Evolutionary conservation across 2,329 filamentous ascomycete species (phyloP).

Genomic region (Phoma sp.): DNA sequence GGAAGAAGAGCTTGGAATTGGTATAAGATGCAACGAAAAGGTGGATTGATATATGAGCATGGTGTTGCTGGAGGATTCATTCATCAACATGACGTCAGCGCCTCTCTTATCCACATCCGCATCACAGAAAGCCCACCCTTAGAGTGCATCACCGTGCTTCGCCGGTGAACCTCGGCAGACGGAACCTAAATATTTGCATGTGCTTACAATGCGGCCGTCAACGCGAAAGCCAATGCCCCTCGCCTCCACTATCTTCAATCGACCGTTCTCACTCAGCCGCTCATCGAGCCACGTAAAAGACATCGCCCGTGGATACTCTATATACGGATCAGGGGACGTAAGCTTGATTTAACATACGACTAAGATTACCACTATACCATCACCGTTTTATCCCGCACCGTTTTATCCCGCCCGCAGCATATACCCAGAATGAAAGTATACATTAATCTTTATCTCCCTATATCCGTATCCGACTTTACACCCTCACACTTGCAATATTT

Average conservation of each 20-base stretch:
- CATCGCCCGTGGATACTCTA: not conserved
- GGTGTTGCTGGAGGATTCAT: not conserved
- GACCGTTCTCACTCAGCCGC: not conserved
- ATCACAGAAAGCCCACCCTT: not conserved
- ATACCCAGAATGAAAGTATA: not conserved
- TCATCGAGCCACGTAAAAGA: not conserved
- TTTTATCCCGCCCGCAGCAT: not conserved
- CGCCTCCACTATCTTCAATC: not conserved
- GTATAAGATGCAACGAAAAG: not conserved
- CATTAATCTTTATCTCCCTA: constrained; percentile 33
- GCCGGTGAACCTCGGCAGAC: constrained; percentile 8
- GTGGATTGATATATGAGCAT: not conserved
- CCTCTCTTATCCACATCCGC: constrained; percentile 4
- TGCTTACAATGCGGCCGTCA: not conserved
- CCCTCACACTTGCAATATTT: constrained; percentile 31
- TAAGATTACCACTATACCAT: not conserved
- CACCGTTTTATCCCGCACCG: not conserved
- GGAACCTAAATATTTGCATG: not conserved
- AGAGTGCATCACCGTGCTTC: constrained; percentile 3
- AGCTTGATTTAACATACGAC: not conserved
- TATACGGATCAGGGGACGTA: not conserved
- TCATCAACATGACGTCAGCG: constrained; percentile 11
- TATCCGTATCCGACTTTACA: constrained; percentile 37
- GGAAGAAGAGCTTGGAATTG: too few relatives aligned
- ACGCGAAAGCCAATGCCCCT: not conserved